These are phyloP conservation scores for Sungouiella thailandica DNA, from an alignment of 805 yeast species.

Conservation along the genomic window DNA sequence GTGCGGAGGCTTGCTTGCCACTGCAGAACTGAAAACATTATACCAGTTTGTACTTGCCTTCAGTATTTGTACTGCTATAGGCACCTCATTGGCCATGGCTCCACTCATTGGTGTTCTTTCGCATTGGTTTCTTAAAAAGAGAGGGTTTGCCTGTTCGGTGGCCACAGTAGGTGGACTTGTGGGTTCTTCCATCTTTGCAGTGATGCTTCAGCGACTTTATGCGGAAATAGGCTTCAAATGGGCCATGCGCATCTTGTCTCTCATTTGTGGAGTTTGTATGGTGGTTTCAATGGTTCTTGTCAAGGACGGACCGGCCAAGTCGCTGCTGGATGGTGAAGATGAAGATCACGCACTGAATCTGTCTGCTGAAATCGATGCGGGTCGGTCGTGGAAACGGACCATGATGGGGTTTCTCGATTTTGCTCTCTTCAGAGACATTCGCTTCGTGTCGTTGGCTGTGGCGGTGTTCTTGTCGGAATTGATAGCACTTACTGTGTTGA, in stretches of 20 bases:
- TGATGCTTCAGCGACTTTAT: conserved; percentile 48
- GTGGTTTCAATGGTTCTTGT: conserved; percentile 7
- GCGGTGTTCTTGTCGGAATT: conserved; percentile 44
- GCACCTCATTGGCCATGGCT: conserved; percentile 37
- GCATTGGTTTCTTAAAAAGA: conserved; percentile 39
- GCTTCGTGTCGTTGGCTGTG: conserved; percentile 38
- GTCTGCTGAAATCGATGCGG: not conserved
- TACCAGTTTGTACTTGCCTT: conserved; percentile 51
- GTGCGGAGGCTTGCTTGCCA: conserved; percentile 38
- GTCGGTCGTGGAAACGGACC: not conserved
- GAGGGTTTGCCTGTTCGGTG: conserved; percentile 43
- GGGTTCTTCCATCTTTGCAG: conserved; percentile 52
- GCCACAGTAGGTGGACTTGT: conserved; percentile 48
- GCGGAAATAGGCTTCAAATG: conserved; percentile 46
- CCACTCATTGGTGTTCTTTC: conserved; percentile 41
- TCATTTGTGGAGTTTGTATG: conserved; percentile 38
- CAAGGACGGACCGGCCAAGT: conserved; percentile 3
- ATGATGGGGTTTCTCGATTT: conserved; percentile 16
- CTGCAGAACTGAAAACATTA: conserved; percentile 38
- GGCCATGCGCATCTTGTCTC: conserved; percentile 47
- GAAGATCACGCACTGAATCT: not conserved
- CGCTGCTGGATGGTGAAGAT: not conserved
- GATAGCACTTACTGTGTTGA: conserved; percentile 42
- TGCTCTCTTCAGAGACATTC: conserved; percentile 37
- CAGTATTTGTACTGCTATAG: conserved; percentile 45